phyloP scores from a whole-genome alignment of 768 basidiomycete species.

The Phaeotremella fagi region DNA sequence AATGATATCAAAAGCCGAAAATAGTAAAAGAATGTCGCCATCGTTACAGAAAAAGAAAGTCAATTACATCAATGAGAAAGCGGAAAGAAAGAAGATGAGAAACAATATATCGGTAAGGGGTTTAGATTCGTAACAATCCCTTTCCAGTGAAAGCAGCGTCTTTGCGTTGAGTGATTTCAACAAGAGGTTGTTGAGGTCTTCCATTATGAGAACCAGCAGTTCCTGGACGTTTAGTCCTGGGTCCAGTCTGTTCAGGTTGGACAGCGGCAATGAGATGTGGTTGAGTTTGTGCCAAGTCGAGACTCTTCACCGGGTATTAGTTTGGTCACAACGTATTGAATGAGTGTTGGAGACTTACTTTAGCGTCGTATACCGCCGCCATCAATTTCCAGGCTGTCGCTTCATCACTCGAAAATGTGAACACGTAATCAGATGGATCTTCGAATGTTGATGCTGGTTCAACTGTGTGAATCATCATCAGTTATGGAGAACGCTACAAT shows the following conservation, averaged over 20 bases:
- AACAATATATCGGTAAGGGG: no score
- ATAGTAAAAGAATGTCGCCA: no score
- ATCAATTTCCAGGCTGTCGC: constrained; percentile 29
- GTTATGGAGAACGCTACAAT: not conserved
- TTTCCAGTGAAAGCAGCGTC: constrained; percentile 27
- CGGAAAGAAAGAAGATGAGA: no score
- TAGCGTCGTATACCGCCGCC: constrained; percentile 40
- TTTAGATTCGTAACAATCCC: constrained; percentile 26
- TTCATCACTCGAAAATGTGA: constrained; percentile 71
- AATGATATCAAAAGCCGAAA: no score
- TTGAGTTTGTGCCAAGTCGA: not conserved
- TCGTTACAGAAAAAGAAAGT: no score
- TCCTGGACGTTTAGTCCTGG: not conserved
- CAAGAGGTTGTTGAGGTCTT: not conserved
- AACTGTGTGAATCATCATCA: not conserved
- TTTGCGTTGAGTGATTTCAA: constrained; percentile 6
- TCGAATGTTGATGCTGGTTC: constrained; percentile 69
- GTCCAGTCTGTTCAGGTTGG: not conserved
- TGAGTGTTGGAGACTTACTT: constrained; percentile 20
- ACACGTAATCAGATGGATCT: constrained; percentile 78
- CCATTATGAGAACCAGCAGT: not conserved
- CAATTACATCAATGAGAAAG: no score
- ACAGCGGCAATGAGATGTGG: constrained; percentile 8
- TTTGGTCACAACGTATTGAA: not conserved
- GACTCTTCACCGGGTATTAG: no score